phyloP scores from a whole-genome alignment of 768 basidiomycete genomes.

The Termitomyces titanicus region DNA sequence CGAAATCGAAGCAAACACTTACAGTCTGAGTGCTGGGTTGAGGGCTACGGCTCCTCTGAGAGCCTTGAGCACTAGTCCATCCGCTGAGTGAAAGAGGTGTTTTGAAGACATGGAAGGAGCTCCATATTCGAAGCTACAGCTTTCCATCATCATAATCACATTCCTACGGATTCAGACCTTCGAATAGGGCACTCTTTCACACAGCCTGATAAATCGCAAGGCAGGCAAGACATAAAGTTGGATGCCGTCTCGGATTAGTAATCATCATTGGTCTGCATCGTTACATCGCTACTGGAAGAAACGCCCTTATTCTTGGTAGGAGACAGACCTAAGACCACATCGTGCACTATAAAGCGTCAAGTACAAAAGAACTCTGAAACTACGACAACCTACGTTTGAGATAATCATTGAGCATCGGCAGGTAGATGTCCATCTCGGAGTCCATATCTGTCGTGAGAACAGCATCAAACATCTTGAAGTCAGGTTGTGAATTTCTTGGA shows the following conservation, averaged over 20 bases:
- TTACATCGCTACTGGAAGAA: not conserved
- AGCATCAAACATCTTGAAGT: constrained; percentile 74
- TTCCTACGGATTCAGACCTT: not conserved
- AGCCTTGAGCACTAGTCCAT: constrained; percentile 40
- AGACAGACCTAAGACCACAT: constrained; percentile 17
- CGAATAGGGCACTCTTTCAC: not conserved
- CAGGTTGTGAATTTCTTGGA: constrained; percentile 23
- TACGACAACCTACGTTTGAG: constrained; percentile 44
- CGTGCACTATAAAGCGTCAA: constrained; percentile 24
- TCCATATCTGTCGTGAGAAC: constrained; percentile 46
- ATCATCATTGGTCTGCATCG: constrained; percentile 36
- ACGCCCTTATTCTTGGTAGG: constrained; percentile 3
- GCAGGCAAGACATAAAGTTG: too few relatives aligned
- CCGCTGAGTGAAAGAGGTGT: constrained; percentile 37
- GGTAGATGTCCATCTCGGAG: constrained; percentile 70
- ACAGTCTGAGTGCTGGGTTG: constrained; percentile 38
- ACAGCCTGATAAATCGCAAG: not conserved
- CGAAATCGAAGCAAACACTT: constrained; percentile 12
- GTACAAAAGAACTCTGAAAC: not conserved
- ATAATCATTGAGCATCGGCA: constrained; percentile 77
- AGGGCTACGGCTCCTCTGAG: constrained; percentile 37
- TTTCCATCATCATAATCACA: not conserved
- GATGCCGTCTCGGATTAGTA: too few relatives aligned
- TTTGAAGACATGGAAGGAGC: constrained; percentile 33
- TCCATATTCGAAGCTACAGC: not conserved